Percentiles rank a stretch among this genome's conserved stretches.
Evolutionary conservation across 192 early-diverging fungal species (phyloP).

Genomic region (Phycomyces blakesleeanus): DNA sequence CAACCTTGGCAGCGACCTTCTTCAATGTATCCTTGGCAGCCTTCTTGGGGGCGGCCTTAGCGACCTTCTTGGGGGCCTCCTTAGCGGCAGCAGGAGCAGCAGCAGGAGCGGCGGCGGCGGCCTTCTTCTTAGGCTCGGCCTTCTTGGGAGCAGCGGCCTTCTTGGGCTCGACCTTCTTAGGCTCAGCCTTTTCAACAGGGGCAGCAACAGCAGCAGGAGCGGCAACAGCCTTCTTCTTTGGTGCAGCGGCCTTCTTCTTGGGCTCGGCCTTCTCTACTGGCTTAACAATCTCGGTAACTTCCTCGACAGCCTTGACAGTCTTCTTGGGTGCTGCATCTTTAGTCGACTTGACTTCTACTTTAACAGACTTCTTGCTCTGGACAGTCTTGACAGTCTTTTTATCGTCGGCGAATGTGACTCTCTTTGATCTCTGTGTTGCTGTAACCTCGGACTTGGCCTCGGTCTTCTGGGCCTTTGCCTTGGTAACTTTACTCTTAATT

Average conservation of each 20-base stretch:
- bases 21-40: constrained; percentile 22
- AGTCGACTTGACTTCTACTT: constrained; percentile 2
- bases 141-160: constrained; percentile 27
- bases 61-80: constrained; percentile 5
- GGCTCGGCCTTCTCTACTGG: constrained; percentile 3
- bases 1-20: constrained; percentile 13
- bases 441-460: background rate
- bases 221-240: constrained; percentile 1
- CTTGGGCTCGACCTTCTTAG: constrained; percentile 1
- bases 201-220: background rate
- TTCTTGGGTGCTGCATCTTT: background rate
- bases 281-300: constrained; percentile 1
- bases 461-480: background rate
- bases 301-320: background rate
- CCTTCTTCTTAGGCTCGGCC: background rate
- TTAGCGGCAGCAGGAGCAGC: constrained; percentile 21
- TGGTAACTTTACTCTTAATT: background rate
- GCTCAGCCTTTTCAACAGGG: constrained; percentile 28
- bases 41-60: constrained; percentile 17
- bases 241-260: constrained; percentile 31
- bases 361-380: too few relatives aligned
- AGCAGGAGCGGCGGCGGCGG: constrained; percentile 13
- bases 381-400: background rate
- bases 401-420: background rate
- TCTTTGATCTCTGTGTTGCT: constrained; percentile 1